These are phyloP conservation scores for Cytospora piceicola DNA, from an alignment of 2,329 filamentous ascomycete genomes.

Conservation along the genomic window DNA sequence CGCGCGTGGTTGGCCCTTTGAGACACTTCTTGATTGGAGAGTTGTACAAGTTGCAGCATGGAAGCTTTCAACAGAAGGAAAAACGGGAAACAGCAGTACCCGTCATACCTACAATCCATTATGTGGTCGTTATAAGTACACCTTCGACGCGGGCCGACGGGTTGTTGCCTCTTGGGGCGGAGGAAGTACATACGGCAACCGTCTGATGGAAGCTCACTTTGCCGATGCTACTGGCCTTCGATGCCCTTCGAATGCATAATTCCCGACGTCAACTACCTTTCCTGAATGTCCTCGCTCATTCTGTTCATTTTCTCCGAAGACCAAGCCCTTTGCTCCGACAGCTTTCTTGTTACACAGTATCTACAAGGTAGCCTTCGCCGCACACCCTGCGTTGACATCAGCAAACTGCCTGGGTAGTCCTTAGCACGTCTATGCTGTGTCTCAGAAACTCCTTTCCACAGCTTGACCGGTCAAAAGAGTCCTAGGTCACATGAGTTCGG, in stretches of 20 bases:
- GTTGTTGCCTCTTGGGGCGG: not conserved
- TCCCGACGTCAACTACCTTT: not conserved
- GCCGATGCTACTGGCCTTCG: not conserved
- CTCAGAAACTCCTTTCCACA: not conserved
- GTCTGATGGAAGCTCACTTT: not conserved
- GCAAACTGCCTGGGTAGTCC: not conserved
- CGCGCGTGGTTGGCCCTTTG: not conserved
- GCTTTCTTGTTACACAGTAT: not conserved
- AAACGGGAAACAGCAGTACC: not conserved
- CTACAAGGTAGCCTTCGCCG: too few species aligned
- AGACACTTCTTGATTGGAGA: not conserved
- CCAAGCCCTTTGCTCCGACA: not conserved
- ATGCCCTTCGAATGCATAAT: not conserved
- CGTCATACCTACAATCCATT: not conserved
- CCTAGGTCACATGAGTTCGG: slow-evolving; percentile 14
- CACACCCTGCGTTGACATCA: not conserved
- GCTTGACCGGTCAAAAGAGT: not conserved
- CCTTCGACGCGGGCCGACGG: slow-evolving; percentile 15
- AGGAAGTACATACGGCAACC: not conserved
- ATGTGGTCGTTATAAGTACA: not conserved
- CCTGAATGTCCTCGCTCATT: not conserved
- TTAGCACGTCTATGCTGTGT: not conserved
- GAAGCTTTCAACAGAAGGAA: not conserved
- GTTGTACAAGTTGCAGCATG: not conserved
- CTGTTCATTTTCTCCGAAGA: not conserved